Conservation (phyloP, 106 monocot genomes). For the Allium fistulosum region DNA sequence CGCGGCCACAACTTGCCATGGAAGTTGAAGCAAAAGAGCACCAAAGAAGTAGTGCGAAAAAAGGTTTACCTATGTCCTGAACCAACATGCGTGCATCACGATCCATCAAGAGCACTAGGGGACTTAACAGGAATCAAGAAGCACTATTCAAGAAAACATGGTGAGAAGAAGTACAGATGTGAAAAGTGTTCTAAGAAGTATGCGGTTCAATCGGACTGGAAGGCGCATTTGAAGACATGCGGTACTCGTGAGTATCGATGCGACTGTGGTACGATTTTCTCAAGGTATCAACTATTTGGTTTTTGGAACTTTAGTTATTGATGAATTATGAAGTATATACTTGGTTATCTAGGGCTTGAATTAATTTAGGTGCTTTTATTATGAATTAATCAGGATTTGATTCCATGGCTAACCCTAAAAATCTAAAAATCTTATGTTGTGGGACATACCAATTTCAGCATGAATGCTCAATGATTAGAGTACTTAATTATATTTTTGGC, state of each 20-base stretch:
- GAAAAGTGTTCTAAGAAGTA: conserved; percentile 44
- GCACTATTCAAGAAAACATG: conserved; percentile 8
- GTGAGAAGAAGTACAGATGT: conserved; percentile 51
- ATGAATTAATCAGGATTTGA: no score
- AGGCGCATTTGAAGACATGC: conserved; percentile 36
- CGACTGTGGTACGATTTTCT: conserved; percentile 38
- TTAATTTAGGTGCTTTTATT: no score
- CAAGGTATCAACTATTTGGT: conserved; percentile 9
- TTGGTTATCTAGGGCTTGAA: no score
- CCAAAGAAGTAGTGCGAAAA: conserved; percentile 1
- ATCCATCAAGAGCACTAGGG: conserved; percentile 27
- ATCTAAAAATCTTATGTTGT: no score
- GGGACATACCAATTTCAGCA: no score
- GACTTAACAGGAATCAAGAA: conserved; percentile 54
- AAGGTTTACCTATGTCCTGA: conserved; percentile 27
- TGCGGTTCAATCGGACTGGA: conserved; percentile 41
- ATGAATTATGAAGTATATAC: no score
- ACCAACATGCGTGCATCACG: conserved; percentile 30
- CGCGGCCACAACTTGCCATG: conserved; percentile 1
- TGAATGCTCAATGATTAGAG: no score
- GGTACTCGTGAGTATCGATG: conserved; percentile 37
- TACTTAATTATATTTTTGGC: no score
- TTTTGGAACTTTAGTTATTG: no score
- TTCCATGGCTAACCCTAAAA: no score
- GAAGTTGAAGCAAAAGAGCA: conserved; percentile 3